A percentile compares a stretch with the other conserved stretches of the same genome.
Evolutionary conservation across 148 eudicot species (phyloP).

Genomic region (Agrostemma githago): DNA sequence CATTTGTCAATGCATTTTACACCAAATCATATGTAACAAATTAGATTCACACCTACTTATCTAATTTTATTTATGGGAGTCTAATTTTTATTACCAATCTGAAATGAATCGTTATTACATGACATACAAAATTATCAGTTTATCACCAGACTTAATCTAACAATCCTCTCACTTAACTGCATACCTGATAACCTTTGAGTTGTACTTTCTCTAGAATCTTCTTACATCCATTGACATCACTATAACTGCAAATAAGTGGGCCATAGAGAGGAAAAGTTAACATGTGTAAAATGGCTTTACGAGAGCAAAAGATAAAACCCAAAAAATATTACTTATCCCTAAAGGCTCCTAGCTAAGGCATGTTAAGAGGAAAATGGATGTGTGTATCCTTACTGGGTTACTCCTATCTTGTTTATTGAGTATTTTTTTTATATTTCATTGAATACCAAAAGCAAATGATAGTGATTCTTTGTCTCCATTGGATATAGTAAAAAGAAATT

Average conservation of each 20-base stretch:
- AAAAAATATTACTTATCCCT: background rate
- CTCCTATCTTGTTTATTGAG: background rate
- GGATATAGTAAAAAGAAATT: background rate
- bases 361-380: background rate
- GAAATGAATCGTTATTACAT: background rate
- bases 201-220: conserved; percentile 60
- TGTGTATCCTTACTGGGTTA: background rate
- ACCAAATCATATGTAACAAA: background rate
- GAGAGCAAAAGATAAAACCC: background rate
- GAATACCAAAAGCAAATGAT: background rate
- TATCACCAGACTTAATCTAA: background rate
- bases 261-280: conserved; percentile 19
- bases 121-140: background rate
- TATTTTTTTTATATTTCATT: background rate
- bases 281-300: background rate
- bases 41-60: background rate
- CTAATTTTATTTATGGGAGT: background rate
- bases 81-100: background rate
- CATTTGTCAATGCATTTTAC: background rate
- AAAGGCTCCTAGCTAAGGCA: background rate
- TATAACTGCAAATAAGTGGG: conserved; percentile 34
- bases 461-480: background rate
- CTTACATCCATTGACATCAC: conserved; percentile 61
- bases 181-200: conserved; percentile 87
- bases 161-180: background rate